phyloP scores from a whole-genome alignment of 2,329 filamentous ascomycete genomes.

The Trichophyton benhamiae region DNA sequence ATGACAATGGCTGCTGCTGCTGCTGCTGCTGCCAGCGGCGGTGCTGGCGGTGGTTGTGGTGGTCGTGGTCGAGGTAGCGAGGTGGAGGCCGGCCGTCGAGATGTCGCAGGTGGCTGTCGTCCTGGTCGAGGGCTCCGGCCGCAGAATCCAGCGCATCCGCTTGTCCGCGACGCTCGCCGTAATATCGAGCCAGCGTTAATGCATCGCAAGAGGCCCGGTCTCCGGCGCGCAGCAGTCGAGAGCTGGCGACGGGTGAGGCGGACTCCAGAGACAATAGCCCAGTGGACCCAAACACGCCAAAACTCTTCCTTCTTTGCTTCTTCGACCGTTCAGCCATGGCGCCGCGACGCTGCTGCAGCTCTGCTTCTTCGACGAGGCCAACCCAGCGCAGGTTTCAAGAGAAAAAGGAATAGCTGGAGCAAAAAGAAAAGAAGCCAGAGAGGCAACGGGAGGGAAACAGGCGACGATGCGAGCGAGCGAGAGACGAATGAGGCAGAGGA shows the following conservation, averaged over 20 bases:
- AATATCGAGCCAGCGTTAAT: background rate
- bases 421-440: background rate
- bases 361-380: background rate
- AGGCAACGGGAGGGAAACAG: background rate
- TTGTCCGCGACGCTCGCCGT: background rate
- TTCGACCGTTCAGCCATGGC: slow-evolving; percentile 16
- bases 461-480: background rate
- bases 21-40: background rate
- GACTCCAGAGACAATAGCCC: slow-evolving; percentile 6
- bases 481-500: background rate
- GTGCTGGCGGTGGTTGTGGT: background rate
- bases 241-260: background rate
- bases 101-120: background rate
- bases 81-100: background rate
- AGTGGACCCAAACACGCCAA: slow-evolving; percentile 21
- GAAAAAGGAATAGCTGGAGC: background rate
- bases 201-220: background rate
- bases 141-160: background rate
- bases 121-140: background rate
- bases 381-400: background rate
- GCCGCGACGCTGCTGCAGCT: background rate
- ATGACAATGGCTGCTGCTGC: background rate
- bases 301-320: slow-evolving; percentile 21
- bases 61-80: background rate
- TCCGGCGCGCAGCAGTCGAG: background rate